phyloP scores from a whole-genome alignment of 2,329 filamentous ascomycete species.

The Cryphonectria parasitica region DNA sequence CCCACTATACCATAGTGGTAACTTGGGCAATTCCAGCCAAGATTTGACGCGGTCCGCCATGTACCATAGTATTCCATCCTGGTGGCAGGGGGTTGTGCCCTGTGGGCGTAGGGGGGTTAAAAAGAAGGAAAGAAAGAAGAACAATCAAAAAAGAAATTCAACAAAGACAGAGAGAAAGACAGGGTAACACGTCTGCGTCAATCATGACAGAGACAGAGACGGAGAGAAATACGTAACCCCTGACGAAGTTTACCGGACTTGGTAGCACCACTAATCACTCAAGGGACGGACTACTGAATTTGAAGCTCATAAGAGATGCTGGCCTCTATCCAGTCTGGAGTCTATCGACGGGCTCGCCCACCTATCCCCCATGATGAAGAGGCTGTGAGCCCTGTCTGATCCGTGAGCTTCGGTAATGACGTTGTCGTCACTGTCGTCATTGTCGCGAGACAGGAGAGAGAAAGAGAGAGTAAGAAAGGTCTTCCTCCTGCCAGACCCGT shows the following conservation, averaged over 20 bases:
- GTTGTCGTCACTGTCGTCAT: constrained; percentile 22
- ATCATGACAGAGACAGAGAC: not conserved
- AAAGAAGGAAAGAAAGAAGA: not conserved
- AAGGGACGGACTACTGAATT: too few relatives aligned
- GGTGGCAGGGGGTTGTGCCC: not conserved
- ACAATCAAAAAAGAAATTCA: not conserved
- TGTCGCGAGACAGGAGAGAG: constrained; percentile 3
- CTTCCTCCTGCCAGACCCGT: not conserved
- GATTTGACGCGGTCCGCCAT: not conserved
- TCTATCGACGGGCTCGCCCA: not conserved
- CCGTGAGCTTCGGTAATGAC: constrained; percentile 2
- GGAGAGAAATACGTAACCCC: not conserved
- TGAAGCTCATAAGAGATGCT: not conserved
- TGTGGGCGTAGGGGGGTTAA: not conserved
- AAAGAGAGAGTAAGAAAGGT: not conserved
- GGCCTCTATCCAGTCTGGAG: not conserved
- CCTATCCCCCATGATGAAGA: not conserved
- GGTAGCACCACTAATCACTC: not conserved
- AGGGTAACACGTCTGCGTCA: not conserved
- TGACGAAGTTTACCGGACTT: not conserved
- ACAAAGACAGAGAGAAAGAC: not conserved
- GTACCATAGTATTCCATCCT: not conserved
- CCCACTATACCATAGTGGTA: not conserved
- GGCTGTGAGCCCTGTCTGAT: not conserved
- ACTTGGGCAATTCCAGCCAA: not conserved